phyloP scores from a whole-genome alignment of 176 grass and related monocot species.

The Raddia guianensis region DNA sequence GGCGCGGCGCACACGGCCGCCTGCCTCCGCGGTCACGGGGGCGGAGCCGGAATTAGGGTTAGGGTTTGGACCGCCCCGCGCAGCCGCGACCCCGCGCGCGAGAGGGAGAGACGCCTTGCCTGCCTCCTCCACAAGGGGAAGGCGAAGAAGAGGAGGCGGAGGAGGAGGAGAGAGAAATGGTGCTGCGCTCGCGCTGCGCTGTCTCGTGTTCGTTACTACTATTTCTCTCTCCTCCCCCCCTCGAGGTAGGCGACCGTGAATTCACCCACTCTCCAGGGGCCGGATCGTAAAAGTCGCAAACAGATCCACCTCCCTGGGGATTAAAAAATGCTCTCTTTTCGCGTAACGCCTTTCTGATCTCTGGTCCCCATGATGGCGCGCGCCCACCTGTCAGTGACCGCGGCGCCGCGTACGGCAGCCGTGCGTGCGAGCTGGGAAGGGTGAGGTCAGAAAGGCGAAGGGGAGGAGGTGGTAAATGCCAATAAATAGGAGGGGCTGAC shows the following conservation, averaged over 20 bases:
- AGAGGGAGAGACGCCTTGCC: not conserved
- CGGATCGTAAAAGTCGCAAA: conserved; percentile 4
- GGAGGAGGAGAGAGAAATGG: not conserved
- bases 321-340: not conserved
- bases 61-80: conserved; percentile 32
- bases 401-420: not conserved
- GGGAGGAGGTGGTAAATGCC: not conserved
- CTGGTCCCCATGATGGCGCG: not conserved
- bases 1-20: not conserved
- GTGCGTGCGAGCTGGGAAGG: conserved; percentile 24
- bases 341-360: not conserved
- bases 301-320: not conserved
- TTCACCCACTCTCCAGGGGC: not conserved
- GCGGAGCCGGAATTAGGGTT: conserved; percentile 41
- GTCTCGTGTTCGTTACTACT: conserved; percentile 38
- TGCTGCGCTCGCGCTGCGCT: not conserved
- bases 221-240: conserved; percentile 41
- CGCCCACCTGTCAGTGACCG: not conserved
- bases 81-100: not conserved
- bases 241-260: conserved; percentile 55
- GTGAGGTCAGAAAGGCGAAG: not conserved
- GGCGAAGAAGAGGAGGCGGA: not conserved
- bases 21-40: not conserved
- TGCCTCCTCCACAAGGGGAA: conserved; percentile 39
- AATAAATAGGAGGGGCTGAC: not conserved